These are phyloP conservation scores for Phytophthora capsici DNA, from an alignment of 352 stramenopile species.

Conservation along the genomic window DNA sequence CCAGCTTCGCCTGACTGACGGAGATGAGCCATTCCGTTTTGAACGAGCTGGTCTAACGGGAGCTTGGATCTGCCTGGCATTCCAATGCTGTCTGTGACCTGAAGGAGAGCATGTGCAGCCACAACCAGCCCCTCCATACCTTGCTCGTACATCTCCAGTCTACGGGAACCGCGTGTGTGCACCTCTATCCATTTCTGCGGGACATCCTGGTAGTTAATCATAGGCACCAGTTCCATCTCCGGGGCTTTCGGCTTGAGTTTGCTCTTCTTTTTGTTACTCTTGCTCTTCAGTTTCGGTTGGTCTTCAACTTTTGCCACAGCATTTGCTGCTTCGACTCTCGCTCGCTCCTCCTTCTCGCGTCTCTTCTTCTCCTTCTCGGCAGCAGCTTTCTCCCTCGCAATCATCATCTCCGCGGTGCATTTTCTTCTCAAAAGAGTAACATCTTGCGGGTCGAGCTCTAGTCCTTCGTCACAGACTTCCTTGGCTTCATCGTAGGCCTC, in stretches of 20 bases:
- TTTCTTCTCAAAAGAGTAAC: constrained; percentile 24
- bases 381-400: constrained; percentile 19
- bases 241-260: constrained; percentile 12
- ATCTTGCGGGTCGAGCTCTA: constrained; percentile 37
- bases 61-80: constrained; percentile 21
- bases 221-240: constrained; percentile 32
- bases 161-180: constrained; percentile 21
- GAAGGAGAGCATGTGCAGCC: constrained; percentile 26
- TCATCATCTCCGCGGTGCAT: constrained; percentile 18
- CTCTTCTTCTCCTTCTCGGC: constrained; percentile 40
- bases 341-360: constrained; percentile 23
- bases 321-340: constrained; percentile 25
- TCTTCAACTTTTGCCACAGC: constrained; percentile 3
- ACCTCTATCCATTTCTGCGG: constrained; percentile 38
- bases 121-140: constrained; percentile 30
- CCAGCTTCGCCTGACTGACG: constrained; percentile 39
- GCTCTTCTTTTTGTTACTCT: constrained; percentile 34
- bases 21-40: constrained; percentile 31
- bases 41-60: constrained; percentile 19
- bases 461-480: constrained; percentile 44
- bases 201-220: constrained; percentile 47
- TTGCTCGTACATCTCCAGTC: constrained; percentile 30
- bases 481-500: constrained; percentile 42
- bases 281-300: constrained; percentile 16
- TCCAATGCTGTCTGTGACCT: constrained; percentile 34